Conservation (phyloP, 495 filamentous ascomycete species). For the Aspergillus ellipticus region DNA sequence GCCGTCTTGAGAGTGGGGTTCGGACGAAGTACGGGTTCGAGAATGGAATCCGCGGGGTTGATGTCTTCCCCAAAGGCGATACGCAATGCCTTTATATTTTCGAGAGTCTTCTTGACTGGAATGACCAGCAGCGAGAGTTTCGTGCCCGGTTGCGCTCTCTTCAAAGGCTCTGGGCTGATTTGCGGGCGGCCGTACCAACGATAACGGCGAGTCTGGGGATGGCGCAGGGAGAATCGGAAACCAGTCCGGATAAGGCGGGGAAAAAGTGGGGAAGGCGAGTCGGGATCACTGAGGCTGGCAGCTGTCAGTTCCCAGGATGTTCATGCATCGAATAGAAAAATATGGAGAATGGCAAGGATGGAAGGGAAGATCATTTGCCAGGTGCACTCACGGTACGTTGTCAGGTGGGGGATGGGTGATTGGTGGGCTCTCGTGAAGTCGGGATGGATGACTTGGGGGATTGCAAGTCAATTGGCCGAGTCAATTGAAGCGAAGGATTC, state of each 20-base stretch:
- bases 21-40: background rate
- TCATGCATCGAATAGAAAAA: constrained; percentile 7
- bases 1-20: background rate
- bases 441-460: background rate
- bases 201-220: constrained; percentile 1
- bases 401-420: constrained; percentile 13
- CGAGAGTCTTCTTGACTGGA: background rate
- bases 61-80: background rate
- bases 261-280: constrained; percentile 25
- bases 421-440: background rate
- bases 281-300: constrained; percentile 5
- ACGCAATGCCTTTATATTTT: background rate
- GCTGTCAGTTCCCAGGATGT: constrained; percentile 6
- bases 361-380: constrained; percentile 4
- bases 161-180: constrained; percentile 4
- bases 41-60: background rate
- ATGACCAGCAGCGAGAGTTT: background rate
- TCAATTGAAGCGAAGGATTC: background rate
- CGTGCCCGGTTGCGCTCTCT: background rate
- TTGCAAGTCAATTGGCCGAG: background rate
- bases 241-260: constrained; percentile 15
- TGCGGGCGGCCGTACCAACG: constrained; percentile 7
- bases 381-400: constrained; percentile 4
- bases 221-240: constrained; percentile 8
- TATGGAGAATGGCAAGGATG: background rate